Evolutionary conservation across 1,284 basidiomycete genomes (phyloP), one percentile per base, ranked within the genome.

Genomic region (Pseudozyma hubeiensis): DNA sequence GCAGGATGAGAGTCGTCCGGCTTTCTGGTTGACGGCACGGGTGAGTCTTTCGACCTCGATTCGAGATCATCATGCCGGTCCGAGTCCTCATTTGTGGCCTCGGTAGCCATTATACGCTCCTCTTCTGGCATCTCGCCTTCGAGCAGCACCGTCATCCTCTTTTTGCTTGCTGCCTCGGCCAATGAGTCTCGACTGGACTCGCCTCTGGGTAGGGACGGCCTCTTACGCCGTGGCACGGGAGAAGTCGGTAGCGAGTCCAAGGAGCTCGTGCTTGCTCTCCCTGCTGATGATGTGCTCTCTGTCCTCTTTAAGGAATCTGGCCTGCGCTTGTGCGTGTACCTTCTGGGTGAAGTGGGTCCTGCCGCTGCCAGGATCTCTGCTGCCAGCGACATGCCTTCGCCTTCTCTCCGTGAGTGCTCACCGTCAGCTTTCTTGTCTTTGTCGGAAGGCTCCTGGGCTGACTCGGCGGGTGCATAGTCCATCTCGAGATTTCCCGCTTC

Each of bases 71-170:
- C 7, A 5, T 44, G 3, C 8, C 8, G 8, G 1, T 44, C 17
- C 43, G 4, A 19, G 35, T 56, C 58, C n/a, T 43, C 19, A 47
- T 53, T 31, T n/a, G 53, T 65, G 11, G 70, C 72, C 10, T 50
- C 65, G 0, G 61, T 57, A 0, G 41, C 40, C 1, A 14, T n/a
- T n/a, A 37, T 35, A 7, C 39, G 35, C 7, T 63, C 64, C 1
- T 71, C 70, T 16, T 76, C 72, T 3, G 78, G 78, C 76, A 80
- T 78, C 50, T 80, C 78, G 43, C 74, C 78, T 41, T 78, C 78
- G 2, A 80, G 51, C 16, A 80, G 34, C 3, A 80, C 74, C 2
- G 76, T 78, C 78, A 80, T 80, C 17, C 78, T 50, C 45, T 78
- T 78, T 45, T 61, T 64, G n/a, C 13, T 19, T 1, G 41, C 64